phyloP scores from a whole-genome alignment of 2,329 filamentous ascomycete species.

The Nigrospora sphaerica region DNA sequence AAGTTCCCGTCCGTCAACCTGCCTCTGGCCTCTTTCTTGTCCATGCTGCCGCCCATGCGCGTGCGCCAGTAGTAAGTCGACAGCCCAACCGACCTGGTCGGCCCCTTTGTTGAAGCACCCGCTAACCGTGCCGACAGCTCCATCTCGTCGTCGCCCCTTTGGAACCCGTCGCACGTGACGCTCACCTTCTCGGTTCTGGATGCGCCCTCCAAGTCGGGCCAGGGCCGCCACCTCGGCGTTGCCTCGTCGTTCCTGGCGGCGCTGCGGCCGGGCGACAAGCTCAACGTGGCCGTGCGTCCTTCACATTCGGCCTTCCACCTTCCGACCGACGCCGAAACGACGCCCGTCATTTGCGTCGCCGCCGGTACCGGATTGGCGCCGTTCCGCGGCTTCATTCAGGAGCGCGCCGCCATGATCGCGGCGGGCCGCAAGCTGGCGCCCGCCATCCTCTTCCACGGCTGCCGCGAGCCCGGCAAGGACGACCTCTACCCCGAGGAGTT shows the following conservation, averaged over 20 bases:
- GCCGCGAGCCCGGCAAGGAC: slow-evolving; percentile 33
- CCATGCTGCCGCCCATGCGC: slow-evolving; percentile 56
- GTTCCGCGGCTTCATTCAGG: slow-evolving; percentile 40
- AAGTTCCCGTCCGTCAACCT: slow-evolving; percentile 30
- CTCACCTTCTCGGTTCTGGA: slow-evolving; percentile 50
- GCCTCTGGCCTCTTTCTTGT: slow-evolving; percentile 31
- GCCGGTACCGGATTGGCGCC: slow-evolving; percentile 35
- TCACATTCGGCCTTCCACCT: slow-evolving; percentile 15
- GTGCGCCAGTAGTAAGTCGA: slow-evolving; percentile 43
- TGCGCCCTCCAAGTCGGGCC: slow-evolving; percentile 22
- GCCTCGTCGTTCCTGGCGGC: slow-evolving; percentile 31
- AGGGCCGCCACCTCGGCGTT: slow-evolving; percentile 25
- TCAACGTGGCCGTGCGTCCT: slow-evolving; percentile 4
- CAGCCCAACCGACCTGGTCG: background rate
- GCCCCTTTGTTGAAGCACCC: background rate
- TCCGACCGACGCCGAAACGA: slow-evolving; percentile 28
- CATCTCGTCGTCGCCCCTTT: slow-evolving; percentile 52
- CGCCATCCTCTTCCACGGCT: slow-evolving; percentile 41
- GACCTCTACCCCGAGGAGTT: slow-evolving; percentile 34
- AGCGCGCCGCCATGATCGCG: slow-evolving; percentile 27
- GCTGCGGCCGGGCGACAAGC: slow-evolving; percentile 10
- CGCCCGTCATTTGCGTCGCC: slow-evolving; percentile 21
- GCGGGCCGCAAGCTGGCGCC: slow-evolving; percentile 29
- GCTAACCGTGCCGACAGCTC: slow-evolving; percentile 20
- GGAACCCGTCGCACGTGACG: slow-evolving; percentile 32